Base-by-base conservation (phyloP, 176 grass and related monocot species). In the Typha latifolia region DNA sequence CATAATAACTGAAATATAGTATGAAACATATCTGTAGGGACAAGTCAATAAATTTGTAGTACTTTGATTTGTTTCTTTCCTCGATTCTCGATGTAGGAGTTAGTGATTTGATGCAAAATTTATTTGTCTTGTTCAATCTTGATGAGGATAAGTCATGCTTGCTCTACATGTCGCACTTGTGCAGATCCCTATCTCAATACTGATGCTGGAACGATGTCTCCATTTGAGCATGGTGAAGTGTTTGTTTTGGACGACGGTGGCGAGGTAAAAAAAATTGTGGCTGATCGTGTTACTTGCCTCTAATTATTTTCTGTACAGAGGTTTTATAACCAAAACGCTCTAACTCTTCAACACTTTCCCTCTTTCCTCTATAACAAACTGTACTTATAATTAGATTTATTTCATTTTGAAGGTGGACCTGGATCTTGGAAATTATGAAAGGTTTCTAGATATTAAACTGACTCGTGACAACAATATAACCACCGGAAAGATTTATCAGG, bases 201-300 rank as follows among this genome's bases (percentile, higher is more conserved):
- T 74, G 89, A 99, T 81, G 95, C 95, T 72, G 95, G 95, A 71
- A 99, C 95, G n/a, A 99, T 99, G 95, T 94, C 95, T 61, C 95
- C 95, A 0, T 72, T 93, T 37, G 94, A 99, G 81, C 94, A 99
- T 12, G 94, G 94, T 0, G 94, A 99, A 77, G 94, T 99, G 16
- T 99, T 80, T 68, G 94, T 99, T 77, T 49, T 99, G 64, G 94
- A 99, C 12, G 94, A 99, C 69, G 94, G 94, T n/a, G 94, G 94
- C 16, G 94, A 99, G 90, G 93, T 96, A 89, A 89, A 61, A 18
- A 12, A 19, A 29, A 29, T 26, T 15, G 6, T 16, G 13, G 1
- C 3, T n/a, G 0, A 32, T 14, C n/a, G 53, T 19, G 18, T 59
- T 21, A 19, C 14, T 59, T 59, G 16, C 20, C 10, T 21, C 53